phyloP scores from a whole-genome alignment of 2,329 filamentous ascomycete genomes.

The Didymella glomerata region DNA sequence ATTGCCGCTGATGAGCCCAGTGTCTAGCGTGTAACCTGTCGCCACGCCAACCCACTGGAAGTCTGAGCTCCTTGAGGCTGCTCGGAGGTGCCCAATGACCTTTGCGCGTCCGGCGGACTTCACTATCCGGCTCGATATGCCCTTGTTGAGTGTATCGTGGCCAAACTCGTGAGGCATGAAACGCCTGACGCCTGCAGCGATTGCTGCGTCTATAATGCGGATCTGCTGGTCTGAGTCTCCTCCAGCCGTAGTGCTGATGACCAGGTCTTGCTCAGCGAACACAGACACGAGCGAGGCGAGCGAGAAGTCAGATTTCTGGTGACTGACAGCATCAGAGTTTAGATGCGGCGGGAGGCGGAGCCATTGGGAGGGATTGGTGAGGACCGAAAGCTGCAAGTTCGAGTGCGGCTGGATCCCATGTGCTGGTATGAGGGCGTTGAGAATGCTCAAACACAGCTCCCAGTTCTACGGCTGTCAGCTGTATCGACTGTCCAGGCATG shows the following conservation, averaged over 20 bases:
- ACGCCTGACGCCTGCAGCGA: conserved; percentile 51
- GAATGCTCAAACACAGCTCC: conserved; percentile 35
- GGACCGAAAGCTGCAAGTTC: conserved; percentile 30
- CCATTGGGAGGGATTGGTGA: conserved; percentile 39
- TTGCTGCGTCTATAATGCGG: conserved; percentile 51
- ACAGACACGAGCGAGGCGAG: conserved; percentile 40
- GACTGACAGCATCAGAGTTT: conserved; percentile 20
- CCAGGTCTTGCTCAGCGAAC: conserved; percentile 50
- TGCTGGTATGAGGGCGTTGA: conserved; percentile 31
- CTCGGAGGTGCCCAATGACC: conserved; percentile 42
- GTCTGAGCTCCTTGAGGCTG: conserved; percentile 10
- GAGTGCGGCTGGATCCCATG: conserved; percentile 1
- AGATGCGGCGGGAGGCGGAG: conserved; percentile 30
- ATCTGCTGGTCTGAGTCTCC: conserved; percentile 38
- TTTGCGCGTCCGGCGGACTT: conserved; percentile 40
- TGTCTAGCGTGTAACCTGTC: conserved; percentile 47
- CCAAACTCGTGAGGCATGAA: conserved; percentile 57
- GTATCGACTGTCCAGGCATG: background rate
- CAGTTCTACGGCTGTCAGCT: conserved; percentile 36
- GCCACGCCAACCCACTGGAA: conserved; percentile 50
- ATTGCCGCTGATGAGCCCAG: conserved; percentile 43
- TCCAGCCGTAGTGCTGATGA: conserved; percentile 47
- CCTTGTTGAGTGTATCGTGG: conserved; percentile 44
- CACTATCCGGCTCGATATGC: conserved; percentile 42
- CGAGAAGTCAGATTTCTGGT: conserved; percentile 44